Conservation (phyloP, 2,329 filamentous ascomycete species). For the Rhynchosporium graminicola region DNA sequence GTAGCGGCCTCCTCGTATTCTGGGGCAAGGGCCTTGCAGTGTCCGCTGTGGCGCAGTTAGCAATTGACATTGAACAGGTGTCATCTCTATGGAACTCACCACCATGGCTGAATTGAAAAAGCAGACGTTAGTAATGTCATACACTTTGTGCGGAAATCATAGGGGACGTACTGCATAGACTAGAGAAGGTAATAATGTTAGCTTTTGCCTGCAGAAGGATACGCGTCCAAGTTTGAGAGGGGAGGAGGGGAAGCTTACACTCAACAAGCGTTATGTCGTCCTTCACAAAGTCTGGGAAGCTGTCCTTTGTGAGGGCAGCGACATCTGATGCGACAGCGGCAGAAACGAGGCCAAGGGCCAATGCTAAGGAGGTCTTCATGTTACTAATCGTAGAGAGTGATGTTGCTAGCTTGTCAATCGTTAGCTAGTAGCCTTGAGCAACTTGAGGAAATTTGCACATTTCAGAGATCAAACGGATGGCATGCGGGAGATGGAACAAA, state of each 20-base stretch:
- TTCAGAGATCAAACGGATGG: too few species aligned
- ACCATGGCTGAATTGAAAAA: constrained; percentile 40
- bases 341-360: constrained; percentile 38
- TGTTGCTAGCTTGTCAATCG: constrained; percentile 21
- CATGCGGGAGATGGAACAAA: constrained; percentile 11
- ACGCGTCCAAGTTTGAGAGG: not conserved
- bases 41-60: constrained; percentile 53
- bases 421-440: constrained; percentile 13
- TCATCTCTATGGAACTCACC: constrained; percentile 34
- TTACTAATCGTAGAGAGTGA: constrained; percentile 22
- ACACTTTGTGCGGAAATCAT: constrained; percentile 17
- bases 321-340: constrained; percentile 72
- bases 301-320: constrained; percentile 78
- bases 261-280: constrained; percentile 87
- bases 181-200: constrained; percentile 41
- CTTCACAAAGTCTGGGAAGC: constrained; percentile 83
- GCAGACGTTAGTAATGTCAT: constrained; percentile 33
- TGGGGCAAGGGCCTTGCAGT: constrained; percentile 96
- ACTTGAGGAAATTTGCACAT: too few species aligned
- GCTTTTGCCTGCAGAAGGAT: constrained; percentile 20
- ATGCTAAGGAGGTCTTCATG: constrained; percentile 39
- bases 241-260: constrained; percentile 60
- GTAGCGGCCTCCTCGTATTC: constrained; percentile 89
- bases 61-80: constrained; percentile 32
- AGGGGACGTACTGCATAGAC: constrained; percentile 92